Evolutionary conservation across 2,329 filamentous ascomycete species (phyloP).

Genomic region (Cordyceps pruinosa): DNA sequence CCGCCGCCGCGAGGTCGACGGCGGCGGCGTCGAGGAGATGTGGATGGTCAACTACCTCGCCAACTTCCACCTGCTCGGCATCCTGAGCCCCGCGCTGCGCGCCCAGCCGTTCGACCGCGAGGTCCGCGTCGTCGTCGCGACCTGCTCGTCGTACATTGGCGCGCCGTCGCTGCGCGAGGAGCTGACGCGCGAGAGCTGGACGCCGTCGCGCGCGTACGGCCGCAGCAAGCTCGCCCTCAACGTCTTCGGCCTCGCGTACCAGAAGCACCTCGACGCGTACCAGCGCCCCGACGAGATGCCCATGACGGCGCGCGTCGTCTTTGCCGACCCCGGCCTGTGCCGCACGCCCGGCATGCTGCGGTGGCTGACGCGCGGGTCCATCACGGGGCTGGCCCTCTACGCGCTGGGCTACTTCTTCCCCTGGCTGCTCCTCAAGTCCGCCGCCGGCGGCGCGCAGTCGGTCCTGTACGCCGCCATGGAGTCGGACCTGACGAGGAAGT

Average conservation of each 20-base stretch:
- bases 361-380: slow-evolving; percentile 78
- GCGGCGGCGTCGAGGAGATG: slow-evolving; percentile 81
- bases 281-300: slow-evolving; percentile 76
- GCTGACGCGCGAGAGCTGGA: slow-evolving; percentile 44
- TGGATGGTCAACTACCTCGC: slow-evolving; percentile 95
- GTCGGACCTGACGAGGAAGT: slow-evolving; percentile 50
- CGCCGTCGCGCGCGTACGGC: slow-evolving; percentile 52
- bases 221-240: slow-evolving; percentile 73
- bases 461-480: slow-evolving; percentile 86
- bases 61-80: slow-evolving; percentile 90
- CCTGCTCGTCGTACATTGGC: slow-evolving; percentile 81
- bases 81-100: slow-evolving; percentile 81
- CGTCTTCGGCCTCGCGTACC: slow-evolving; percentile 82
- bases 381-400: slow-evolving; percentile 74
- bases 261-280: slow-evolving; percentile 83
- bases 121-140: slow-evolving; percentile 78
- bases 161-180: slow-evolving; percentile 58
- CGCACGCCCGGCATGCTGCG: slow-evolving; percentile 82
- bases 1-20: slow-evolving; percentile 56
- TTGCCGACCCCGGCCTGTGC: slow-evolving; percentile 79
- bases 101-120: slow-evolving; percentile 92
- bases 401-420: slow-evolving; percentile 69
- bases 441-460: slow-evolving; percentile 76
- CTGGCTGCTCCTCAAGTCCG: slow-evolving; percentile 84
- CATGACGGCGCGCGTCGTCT: slow-evolving; percentile 73